Base-by-base conservation (phyloP, 495 filamentous ascomycete genomes). In the Melanomma pulvis-pyrius region DNA sequence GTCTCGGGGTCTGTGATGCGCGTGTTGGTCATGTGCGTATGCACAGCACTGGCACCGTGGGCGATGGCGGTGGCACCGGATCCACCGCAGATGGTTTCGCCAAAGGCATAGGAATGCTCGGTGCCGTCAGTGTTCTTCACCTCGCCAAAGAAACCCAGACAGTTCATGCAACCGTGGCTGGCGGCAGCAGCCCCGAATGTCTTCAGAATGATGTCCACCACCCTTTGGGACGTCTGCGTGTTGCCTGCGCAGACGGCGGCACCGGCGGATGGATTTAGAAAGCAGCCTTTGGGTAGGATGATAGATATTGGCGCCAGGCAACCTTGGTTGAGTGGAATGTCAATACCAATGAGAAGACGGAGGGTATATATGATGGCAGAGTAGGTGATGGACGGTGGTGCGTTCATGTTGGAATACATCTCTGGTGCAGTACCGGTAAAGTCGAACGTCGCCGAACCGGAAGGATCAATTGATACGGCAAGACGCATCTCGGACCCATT, bases 11-110 rank as follows among this genome's bases (percentile, higher is more conserved):
- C 93, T 1, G 93, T 97, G 74, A 97, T 97, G 1, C 93, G 86
- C 5, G 93, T 97, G 76, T 98, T 97, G 22, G 93, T 98, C 93
- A 97, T 97, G 77, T 97, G 93, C 24, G 87, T 88, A 74, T 98
- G 93, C 46, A 97, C 90, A 50, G 93, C 93, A 58, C 84, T 88
- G 11, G 92, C 91, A 51, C 93, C 93, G 58, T 90, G 83, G 92
- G 93, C 97, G 44, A 83, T 82, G 0, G 89, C 84, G 0, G 92
- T 92, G 0, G 93, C 93, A 49, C 93, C 93, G 69, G 86, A 89
- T 11, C 93, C 93, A 28, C 93, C 93, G 2, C 93, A 92, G 73
- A 97, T 96, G 0, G 92, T 97, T 78, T 97, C 92, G 21, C 93
- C 93, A 75, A 97, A 97, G n/a, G 91, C 92, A 59, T 82, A 83